These are phyloP conservation scores for Juglanconis juglandina DNA, from an alignment of 2,329 filamentous ascomycete genomes.

Conservation along the genomic window DNA sequence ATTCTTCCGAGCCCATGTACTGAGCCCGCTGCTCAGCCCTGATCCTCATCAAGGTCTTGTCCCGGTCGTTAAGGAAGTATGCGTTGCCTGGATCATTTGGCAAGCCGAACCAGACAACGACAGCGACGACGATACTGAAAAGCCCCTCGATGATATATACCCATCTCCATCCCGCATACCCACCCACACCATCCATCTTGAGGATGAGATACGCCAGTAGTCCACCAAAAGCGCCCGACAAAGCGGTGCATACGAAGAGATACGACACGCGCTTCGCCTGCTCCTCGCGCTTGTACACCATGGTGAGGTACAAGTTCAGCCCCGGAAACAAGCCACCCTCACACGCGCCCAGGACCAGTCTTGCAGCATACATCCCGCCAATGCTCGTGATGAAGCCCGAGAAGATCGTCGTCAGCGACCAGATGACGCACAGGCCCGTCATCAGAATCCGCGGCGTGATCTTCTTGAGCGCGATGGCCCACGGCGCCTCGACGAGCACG, in stretches of 20 bases:
- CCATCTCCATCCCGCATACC: conserved; percentile 68
- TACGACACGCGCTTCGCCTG: conserved; percentile 70
- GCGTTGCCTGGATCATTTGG: conserved; percentile 60
- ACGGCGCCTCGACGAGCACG: conserved; percentile 59
- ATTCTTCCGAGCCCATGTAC: conserved; percentile 49
- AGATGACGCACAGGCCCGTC: conserved; percentile 62
- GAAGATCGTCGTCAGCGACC: conserved; percentile 67
- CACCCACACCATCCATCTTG: conserved; percentile 64
- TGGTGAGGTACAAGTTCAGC: conserved; percentile 65
- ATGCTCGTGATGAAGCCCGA: conserved; percentile 66
- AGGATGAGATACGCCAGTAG: conserved; percentile 72
- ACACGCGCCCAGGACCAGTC: conserved; percentile 64
- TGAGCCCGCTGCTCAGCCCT: conserved; percentile 38
- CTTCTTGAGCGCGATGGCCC: conserved; percentile 61
- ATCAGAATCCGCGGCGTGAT: conserved; percentile 64
- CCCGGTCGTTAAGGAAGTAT: conserved; percentile 55
- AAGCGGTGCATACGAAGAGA: conserved; percentile 66
- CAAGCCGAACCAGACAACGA: conserved; percentile 54
- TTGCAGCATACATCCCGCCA: conserved; percentile 62
- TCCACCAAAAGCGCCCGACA: conserved; percentile 70
- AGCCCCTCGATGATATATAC: conserved; percentile 59
- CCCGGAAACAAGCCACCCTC: conserved; percentile 71
- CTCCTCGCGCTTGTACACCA: conserved; percentile 74
- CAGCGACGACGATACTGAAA: conserved; percentile 50
- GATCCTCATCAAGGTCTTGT: conserved; percentile 50